These are phyloP conservation scores for Trichoderma asperelloides DNA, from an alignment of 495 filamentous ascomycete species.

Conservation along the genomic window DNA sequence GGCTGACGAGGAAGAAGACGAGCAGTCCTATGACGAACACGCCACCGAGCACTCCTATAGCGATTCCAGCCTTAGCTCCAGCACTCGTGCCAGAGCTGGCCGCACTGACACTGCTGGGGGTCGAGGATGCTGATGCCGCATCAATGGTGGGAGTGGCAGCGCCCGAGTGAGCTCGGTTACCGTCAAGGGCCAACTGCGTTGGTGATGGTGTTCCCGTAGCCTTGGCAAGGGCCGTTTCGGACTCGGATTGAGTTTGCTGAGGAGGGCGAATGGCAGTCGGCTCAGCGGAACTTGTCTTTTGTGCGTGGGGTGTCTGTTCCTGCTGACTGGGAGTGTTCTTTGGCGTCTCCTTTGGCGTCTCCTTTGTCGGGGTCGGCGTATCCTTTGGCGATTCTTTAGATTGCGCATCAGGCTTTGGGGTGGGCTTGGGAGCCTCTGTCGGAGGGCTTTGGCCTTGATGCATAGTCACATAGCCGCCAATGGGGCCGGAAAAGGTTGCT, in stretches of 20 bases:
- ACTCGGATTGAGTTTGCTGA: background rate
- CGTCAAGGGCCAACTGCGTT: background rate
- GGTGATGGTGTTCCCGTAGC: background rate
- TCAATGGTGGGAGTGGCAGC: background rate
- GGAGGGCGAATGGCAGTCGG: background rate
- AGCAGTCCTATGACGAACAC: constrained; percentile 50
- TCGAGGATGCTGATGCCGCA: background rate
- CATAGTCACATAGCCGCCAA: constrained; percentile 47
- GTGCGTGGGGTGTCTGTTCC: background rate
- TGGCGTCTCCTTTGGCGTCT: background rate
- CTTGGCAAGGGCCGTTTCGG: background rate
- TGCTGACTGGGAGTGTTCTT: background rate
- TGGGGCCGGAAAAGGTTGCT: constrained; percentile 45
- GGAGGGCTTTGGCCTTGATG: background rate
- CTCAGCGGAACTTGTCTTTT: background rate
- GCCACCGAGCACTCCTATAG: constrained; percentile 65
- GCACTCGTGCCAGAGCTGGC: constrained; percentile 36
- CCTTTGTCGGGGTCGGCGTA: background rate
- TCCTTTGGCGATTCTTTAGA: background rate
- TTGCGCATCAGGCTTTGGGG: background rate
- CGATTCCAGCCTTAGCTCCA: constrained; percentile 75
- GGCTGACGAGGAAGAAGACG: constrained; percentile 60
- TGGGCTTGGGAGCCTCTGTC: background rate
- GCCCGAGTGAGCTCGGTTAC: background rate
- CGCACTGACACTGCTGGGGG: constrained; percentile 5